These are phyloP conservation scores for Thalassiosira mediterranea DNA, from an alignment of 352 stramenopile species.

Conservation along the genomic window DNA sequence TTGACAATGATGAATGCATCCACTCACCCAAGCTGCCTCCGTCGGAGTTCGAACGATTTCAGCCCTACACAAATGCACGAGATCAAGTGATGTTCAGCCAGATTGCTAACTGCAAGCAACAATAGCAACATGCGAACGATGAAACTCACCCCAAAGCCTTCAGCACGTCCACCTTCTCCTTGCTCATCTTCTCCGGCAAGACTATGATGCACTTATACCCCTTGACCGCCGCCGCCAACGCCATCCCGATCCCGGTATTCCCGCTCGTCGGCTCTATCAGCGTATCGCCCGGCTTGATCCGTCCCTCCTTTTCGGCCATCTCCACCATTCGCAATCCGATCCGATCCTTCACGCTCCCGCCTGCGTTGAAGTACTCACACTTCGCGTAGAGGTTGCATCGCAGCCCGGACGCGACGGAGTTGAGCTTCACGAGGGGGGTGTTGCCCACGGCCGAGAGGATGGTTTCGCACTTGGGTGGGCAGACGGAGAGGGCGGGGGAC, in stretches of 20 bases:
- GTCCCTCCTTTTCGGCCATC: slow-evolving; percentile 87
- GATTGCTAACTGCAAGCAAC: slow-evolving; percentile 2
- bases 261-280: slow-evolving; percentile 95
- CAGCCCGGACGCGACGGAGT: slow-evolving; percentile 51
- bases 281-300: slow-evolving; percentile 91
- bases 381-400: slow-evolving; percentile 89
- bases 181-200: slow-evolving; percentile 98
- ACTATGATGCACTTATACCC: slow-evolving; percentile 94
- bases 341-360: slow-evolving; percentile 84
- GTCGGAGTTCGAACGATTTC: slow-evolving; percentile 96
- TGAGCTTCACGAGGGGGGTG: slow-evolving; percentile 94
- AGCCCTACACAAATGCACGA: no score
- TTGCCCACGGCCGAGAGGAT: slow-evolving; percentile 94
- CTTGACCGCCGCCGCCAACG: slow-evolving; percentile 90
- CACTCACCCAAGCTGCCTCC: slow-evolving; percentile 87
- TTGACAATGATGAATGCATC: no score
- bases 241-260: slow-evolving; percentile 96
- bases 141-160: slow-evolving; percentile 90
- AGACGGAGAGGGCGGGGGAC: slow-evolving; percentile 62
- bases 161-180: slow-evolving; percentile 95
- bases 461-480: slow-evolving; percentile 80
- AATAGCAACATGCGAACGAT: background rate
- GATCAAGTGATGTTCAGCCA: no score
- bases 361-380: slow-evolving; percentile 94
- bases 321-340: slow-evolving; percentile 82